These are phyloP conservation scores for Pestalotiopsis sp. DNA, from an alignment of 2,329 filamentous ascomycete genomes.

Conservation along the genomic window DNA sequence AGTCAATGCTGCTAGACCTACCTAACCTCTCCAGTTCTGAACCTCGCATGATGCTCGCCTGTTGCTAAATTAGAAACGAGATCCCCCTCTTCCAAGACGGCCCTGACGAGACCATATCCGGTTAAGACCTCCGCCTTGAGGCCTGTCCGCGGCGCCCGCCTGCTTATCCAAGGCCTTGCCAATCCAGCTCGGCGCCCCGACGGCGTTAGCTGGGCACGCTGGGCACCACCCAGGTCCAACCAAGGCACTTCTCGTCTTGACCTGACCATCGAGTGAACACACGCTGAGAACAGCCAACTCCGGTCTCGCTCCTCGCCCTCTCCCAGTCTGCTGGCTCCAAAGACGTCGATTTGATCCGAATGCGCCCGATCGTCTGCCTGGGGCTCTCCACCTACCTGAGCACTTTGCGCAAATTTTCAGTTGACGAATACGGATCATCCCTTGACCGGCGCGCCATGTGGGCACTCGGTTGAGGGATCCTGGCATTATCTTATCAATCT, in stretches of 20 bases:
- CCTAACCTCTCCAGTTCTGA: not conserved
- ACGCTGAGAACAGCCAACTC: not conserved
- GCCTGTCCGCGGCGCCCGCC: not conserved
- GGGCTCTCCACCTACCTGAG: not conserved
- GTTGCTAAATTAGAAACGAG: not conserved
- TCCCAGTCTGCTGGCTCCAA: not conserved
- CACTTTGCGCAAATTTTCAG: constrained; percentile 11
- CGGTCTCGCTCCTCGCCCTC: constrained; percentile 8
- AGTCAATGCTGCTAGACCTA: not conserved
- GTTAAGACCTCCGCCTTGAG: not conserved
- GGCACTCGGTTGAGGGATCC: not conserved
- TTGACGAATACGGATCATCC: constrained; percentile 12
- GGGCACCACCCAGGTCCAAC: not conserved
- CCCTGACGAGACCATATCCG: not conserved
- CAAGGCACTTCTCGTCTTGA: no score
- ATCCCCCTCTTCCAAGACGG: not conserved
- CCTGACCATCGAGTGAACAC: not conserved
- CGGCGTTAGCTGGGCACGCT: not conserved
- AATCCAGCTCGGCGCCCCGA: not conserved
- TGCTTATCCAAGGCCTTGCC: not conserved
- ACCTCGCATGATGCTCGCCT: not conserved
- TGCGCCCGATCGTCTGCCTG: constrained; percentile 3
- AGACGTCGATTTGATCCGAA: not conserved
- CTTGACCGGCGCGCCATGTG: constrained; percentile 11
- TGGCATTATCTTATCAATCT: constrained; percentile 40